Evolutionary conservation across 176 grass and related monocot genomes (phyloP), one percentile per base, ranked within the genome.

Genomic region (Coix lacrymajobi): DNA sequence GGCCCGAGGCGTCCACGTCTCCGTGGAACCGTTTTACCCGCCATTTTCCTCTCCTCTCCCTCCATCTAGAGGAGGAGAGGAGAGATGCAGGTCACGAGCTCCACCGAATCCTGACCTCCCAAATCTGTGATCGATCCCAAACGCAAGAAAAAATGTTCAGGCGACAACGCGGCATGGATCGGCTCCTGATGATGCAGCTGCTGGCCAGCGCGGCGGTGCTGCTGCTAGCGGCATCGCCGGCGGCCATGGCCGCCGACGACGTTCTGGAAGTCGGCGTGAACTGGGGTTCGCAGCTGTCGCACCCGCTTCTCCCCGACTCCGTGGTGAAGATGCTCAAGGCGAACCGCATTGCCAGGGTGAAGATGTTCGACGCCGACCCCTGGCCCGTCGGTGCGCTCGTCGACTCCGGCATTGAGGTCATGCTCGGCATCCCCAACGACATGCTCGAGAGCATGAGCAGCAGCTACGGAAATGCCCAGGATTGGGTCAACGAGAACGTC

Each of bases 401-500:
- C 32, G 89, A 83, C 37, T 86, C 91, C 17, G 84, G 88, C 45
- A 82, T 97, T 32, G 94, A 97, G 91, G 94, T 93, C 61, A 91
- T 89, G 94, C 83, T 97, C 20, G 94, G 83, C 66, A 97, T 93
- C 77, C 94, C 94, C 1, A 97, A 93, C 14, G 84, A 93, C 38
- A 88, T 89, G 77, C 91, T 97, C 25, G 86, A 78, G 19, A 73
- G 37, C 4, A 87, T 97, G 72, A 91, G 81, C 77, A 87, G 57
- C 76, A 92, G 88, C 80, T 97, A 91, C 69, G 52, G 62, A 15
- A 74, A 85, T 36, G 94, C 94, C 7, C 5, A 93, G 63, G 79
- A 80, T 52, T 97, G 91, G 94, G 94, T 97, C 38, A 77, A 91
- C 56, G 88, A 93, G 70, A 97, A 97, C 57, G 86, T 93, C 79